A percentile compares a stretch with the other conserved stretches of the same genome.
phyloP scores from a whole-genome alignment of 352 stramenopile genomes.

The Phytopythium montanum region DNA sequence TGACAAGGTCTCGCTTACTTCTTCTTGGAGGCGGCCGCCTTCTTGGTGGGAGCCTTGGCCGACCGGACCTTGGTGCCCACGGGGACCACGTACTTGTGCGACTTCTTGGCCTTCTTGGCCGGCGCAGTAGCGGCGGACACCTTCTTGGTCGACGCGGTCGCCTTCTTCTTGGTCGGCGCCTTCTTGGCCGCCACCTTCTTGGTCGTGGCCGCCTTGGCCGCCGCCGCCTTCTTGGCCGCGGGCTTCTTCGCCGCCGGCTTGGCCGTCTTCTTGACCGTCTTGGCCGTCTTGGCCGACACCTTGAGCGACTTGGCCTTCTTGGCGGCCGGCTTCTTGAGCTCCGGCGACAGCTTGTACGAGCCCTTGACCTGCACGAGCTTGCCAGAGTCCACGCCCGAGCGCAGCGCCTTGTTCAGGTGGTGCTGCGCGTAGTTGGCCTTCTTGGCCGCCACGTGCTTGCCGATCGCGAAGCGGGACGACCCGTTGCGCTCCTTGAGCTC shows the following conservation, averaged over 20 bases:
- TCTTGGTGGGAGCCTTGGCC: slow-evolving; percentile 50
- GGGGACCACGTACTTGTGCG: no score
- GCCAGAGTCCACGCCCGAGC: slow-evolving; percentile 80
- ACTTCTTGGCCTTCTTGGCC: slow-evolving; percentile 35
- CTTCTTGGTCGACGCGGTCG: slow-evolving; percentile 27
- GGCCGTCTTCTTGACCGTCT: slow-evolving; percentile 44
- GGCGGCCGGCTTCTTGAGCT: slow-evolving; percentile 59
- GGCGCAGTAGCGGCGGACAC: slow-evolving; percentile 27
- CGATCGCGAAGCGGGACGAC: slow-evolving; percentile 89
- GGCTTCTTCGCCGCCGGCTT: slow-evolving; percentile 52
- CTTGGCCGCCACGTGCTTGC: slow-evolving; percentile 86
- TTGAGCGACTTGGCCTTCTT: slow-evolving; percentile 62
- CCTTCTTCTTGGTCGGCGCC: slow-evolving; percentile 57
- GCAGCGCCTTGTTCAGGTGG: slow-evolving; percentile 88
- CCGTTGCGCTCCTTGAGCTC: slow-evolving; percentile 92
- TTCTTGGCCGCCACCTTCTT: slow-evolving; percentile 77
- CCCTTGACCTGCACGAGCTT: slow-evolving; percentile 88
- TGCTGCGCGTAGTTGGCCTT: slow-evolving; percentile 81
- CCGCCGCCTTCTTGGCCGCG: slow-evolving; percentile 34
- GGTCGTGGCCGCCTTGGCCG: slow-evolving; percentile 20
- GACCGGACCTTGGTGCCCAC: no score
- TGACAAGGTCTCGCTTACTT: slow-evolving; percentile 28
- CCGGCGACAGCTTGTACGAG: slow-evolving; percentile 74
- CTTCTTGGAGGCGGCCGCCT: slow-evolving; percentile 37
- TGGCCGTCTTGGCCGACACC: slow-evolving; percentile 44